A percentile compares a stretch with the other conserved stretches of the same genome.
These are phyloP conservation scores for Neurospora africana DNA, from an alignment of 495 filamentous ascomycete species.

Conservation along the genomic window DNA sequence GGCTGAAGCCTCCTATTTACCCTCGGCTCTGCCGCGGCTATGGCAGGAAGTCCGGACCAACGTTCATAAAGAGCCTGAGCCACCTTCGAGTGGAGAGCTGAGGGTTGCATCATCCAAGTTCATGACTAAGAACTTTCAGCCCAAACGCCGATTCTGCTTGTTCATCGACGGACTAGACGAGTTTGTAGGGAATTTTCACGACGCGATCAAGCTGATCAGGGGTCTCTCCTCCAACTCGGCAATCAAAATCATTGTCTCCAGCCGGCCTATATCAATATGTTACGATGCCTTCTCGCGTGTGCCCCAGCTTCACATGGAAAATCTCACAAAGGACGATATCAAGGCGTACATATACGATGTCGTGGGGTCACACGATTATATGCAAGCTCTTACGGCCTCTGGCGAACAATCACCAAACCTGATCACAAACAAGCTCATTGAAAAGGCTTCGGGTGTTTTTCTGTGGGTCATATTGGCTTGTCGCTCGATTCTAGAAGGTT, in stretches of 20 bases:
- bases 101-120: neutral
- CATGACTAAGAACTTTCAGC: neutral
- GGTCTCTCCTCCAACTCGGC: neutral
- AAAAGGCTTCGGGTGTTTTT: constrained; percentile 28
- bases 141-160: constrained; percentile 7
- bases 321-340: neutral
- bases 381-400: neutral
- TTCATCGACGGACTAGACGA: constrained; percentile 31
- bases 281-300: neutral
- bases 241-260: neutral
- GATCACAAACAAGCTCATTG: neutral
- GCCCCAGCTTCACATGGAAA: neutral
- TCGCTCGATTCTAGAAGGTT: constrained; percentile 10
- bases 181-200: constrained; percentile 1
- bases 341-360: neutral
- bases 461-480: constrained; percentile 25
- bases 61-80: neutral
- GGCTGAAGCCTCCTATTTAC: neutral
- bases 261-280: neutral
- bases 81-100: neutral
- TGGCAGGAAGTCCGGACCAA: neutral
- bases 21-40: neutral
- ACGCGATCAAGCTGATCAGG: neutral
- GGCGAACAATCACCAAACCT: neutral
- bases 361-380: neutral